Evolutionary conservation across 768 basidiomycete species (phyloP), one percentile per base, ranked within the genome.

Genomic region (Clitopilus hobsonii): DNA sequence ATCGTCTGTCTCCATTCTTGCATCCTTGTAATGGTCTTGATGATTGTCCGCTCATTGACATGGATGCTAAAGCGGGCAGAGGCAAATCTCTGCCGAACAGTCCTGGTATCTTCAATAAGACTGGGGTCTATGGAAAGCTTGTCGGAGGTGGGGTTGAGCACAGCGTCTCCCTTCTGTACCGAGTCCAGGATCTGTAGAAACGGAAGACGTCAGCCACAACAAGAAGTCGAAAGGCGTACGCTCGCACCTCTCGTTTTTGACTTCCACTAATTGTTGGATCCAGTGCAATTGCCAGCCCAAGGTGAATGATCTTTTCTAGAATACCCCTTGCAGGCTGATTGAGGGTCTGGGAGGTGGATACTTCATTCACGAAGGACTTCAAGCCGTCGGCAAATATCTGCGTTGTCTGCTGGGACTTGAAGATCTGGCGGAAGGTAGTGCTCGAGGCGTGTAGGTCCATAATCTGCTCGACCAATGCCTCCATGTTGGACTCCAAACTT

Each of bases 231-330:
- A 32, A 18, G 5, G 13, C 13, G 24, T 8, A 24, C 16, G 23
- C 47, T n/a, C 72, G 13, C 61, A 89, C 91, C 78, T 91, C 86
- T 52, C 81, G 82, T 60, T 89, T 91, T 66, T 91, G 89, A n/a
- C 68, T 38, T 0, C 78, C 78, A 13, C 81, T 77, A 38, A 88
- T 81, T 7, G 78, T 70, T 52, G 80, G 80, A 54, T 87, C 88
- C 55, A 85, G 69, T 1, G 87, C 85, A 23, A 93, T 71, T 16
- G 85, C 80, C 24, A 86, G 63, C 1, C 82, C 88, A 23, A 94
- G 73, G 58, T 91, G 86, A 2, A 79, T 82, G 14, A 91, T 65
- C 57, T 90, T 90, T 60, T 90, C 85, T 16, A 86, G 67, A 11
- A 90, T 77, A 5, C 85, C 74, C n/a, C 76, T 67, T 4, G 71